These are phyloP conservation scores for Hemisphaericaspora xylofermentans DNA, from an alignment of 1,139 yeast genomes.

Conservation along the genomic window DNA sequence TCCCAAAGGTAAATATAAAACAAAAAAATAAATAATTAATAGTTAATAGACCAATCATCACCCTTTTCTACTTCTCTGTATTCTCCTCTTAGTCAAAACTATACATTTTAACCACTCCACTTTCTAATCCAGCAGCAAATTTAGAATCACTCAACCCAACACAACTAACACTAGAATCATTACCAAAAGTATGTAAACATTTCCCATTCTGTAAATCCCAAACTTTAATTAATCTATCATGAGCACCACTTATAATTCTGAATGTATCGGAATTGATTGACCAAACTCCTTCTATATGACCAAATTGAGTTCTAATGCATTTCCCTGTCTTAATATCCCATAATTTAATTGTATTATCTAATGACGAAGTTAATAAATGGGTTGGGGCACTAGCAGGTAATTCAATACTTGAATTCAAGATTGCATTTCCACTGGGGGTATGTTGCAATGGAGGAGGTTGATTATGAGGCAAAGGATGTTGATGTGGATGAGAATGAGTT, in stretches of 20 bases:
- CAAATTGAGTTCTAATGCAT: slow-evolving; percentile 91
- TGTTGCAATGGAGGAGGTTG: slow-evolving; percentile 1
- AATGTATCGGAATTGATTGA: slow-evolving; percentile 93
- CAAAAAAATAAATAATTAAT: not conserved
- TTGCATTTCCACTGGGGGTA: not conserved
- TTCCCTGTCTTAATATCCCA: slow-evolving; percentile 89
- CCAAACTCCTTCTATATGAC: slow-evolving; percentile 98
- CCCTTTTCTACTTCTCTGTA: no score
- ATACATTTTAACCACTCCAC: slow-evolving; percentile 79
- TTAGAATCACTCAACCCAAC: slow-evolving; percentile 88
- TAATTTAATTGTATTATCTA: slow-evolving; percentile 89
- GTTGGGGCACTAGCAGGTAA: slow-evolving; percentile 55
- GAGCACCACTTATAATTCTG: slow-evolving; percentile 91
- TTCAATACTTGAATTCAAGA: slow-evolving; percentile 17
- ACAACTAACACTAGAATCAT: slow-evolving; percentile 74
- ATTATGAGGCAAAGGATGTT: slow-evolving; percentile 4
- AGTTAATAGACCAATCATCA: not conserved
- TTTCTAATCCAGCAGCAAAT: slow-evolving; percentile 87
- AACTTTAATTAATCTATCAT: slow-evolving; percentile 83
- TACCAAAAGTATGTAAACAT: slow-evolving; percentile 88
- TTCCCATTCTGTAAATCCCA: slow-evolving; percentile 96
- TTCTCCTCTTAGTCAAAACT: slow-evolving; percentile 55
- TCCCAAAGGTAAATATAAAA: no score
- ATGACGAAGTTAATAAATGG: slow-evolving; percentile 79
- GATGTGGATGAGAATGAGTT: slow-evolving; percentile 17